Percentiles rank a stretch among this genome's conserved stretches.
phyloP scores from a whole-genome alignment of 257 asterid genomes.

The Datura wrightii region DNA sequence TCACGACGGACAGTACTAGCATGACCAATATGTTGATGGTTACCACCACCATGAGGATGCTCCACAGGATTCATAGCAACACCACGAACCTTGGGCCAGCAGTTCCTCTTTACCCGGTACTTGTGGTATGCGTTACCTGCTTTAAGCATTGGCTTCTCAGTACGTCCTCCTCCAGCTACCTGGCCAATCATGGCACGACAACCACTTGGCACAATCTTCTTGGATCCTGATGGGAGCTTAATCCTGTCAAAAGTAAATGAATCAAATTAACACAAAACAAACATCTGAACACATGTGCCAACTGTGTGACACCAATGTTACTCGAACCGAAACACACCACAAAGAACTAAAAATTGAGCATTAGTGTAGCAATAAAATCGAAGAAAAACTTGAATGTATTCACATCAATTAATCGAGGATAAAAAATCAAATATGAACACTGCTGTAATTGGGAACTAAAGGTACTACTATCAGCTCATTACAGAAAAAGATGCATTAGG shows the following conservation, averaged over 20 bases:
- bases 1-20: conserved; percentile 84
- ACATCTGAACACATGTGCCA: background rate
- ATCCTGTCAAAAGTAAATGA: conserved; percentile 44
- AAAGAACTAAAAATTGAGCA: background rate
- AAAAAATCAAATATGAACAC: background rate
- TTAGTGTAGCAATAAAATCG: background rate
- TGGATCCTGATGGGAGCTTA: conserved; percentile 83
- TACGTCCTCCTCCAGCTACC: conserved; percentile 86
- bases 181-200: conserved; percentile 90
- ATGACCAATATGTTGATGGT: conserved; percentile 87
- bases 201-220: conserved; percentile 78
- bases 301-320: background rate
- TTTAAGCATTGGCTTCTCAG: conserved; percentile 78
- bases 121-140: conserved; percentile 85
- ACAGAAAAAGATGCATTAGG: background rate
- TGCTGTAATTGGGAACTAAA: background rate
- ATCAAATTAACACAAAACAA: background rate
- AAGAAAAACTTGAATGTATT: background rate
- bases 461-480: background rate
- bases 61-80: conserved; percentile 88
- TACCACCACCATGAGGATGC: conserved; percentile 94
- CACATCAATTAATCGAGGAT: background rate
- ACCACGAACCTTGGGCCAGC: conserved; percentile 92
- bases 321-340: background rate
- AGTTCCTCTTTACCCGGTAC: conserved; percentile 75